These are phyloP conservation scores for Fonsecaea nubica DNA, from an alignment of 2,329 filamentous ascomycete genomes.

Conservation along the genomic window DNA sequence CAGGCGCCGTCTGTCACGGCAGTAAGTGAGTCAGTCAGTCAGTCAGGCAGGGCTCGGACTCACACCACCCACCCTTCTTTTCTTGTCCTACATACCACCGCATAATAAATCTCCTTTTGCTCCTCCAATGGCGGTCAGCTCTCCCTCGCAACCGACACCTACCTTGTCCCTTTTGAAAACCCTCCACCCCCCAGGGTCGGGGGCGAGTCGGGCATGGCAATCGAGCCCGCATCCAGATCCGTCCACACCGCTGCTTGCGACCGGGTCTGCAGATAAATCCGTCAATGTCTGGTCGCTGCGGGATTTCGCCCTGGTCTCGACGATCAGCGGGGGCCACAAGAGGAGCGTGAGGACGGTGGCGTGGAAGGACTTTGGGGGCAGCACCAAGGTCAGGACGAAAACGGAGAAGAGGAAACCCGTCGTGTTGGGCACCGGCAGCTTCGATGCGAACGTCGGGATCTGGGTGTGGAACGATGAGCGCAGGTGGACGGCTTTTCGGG, in stretches of 20 bases:
- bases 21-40: no score
- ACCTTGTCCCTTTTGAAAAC: slow-evolving; percentile 30
- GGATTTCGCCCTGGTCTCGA: slow-evolving; percentile 78
- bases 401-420: slow-evolving; percentile 65
- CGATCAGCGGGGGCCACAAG: slow-evolving; percentile 84
- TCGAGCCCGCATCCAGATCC: slow-evolving; percentile 75
- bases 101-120: slow-evolving; percentile 1
- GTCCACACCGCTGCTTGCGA: slow-evolving; percentile 84
- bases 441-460: slow-evolving; percentile 87
- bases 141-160: slow-evolving; percentile 17
- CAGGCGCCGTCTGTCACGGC: neutral
- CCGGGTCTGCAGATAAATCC: slow-evolving; percentile 82
- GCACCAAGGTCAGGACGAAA: slow-evolving; percentile 41
- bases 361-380: slow-evolving; percentile 68
- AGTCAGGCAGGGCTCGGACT: neutral
- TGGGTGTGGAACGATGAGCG: slow-evolving; percentile 60
- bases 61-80: neutral
- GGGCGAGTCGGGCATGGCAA: slow-evolving; percentile 73
- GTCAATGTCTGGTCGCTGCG: slow-evolving; percentile 88
- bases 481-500: slow-evolving; percentile 23
- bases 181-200: slow-evolving; percentile 37
- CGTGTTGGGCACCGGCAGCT: slow-evolving; percentile 88
- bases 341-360: slow-evolving; percentile 83
- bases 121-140: slow-evolving; percentile 18
- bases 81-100: neutral